These are phyloP conservation scores for Lactifluus volemus DNA, from an alignment of 768 basidiomycete genomes.

Conservation along the genomic window DNA sequence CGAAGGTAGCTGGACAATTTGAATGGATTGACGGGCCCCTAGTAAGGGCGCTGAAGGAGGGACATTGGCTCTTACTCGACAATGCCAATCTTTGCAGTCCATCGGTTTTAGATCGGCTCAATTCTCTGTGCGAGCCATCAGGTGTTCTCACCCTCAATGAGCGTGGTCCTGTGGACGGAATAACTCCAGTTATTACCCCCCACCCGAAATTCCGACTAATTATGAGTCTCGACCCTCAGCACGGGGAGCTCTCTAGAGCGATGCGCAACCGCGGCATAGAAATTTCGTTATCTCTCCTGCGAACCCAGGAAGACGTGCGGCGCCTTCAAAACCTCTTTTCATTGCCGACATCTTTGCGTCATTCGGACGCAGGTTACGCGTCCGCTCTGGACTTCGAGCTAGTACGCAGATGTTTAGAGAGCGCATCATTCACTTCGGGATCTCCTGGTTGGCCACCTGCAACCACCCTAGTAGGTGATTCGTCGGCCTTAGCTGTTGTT, in stretches of 20 bases:
- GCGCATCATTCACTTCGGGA: background rate
- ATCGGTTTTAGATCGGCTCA: slow-evolving; percentile 92
- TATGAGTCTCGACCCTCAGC: slow-evolving; percentile 86
- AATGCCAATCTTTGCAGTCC: slow-evolving; percentile 92
- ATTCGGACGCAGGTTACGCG: background rate
- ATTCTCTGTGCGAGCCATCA: slow-evolving; percentile 86
- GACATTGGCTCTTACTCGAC: slow-evolving; percentile 86
- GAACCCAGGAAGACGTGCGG: slow-evolving; percentile 9
- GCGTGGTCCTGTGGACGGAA: slow-evolving; percentile 72
- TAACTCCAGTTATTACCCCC: slow-evolving; percentile 64
- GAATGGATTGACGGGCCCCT: slow-evolving; percentile 96
- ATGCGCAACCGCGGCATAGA: slow-evolving; percentile 98
- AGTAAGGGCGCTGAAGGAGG: slow-evolving; percentile 73
- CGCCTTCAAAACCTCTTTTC: slow-evolving; percentile 12
- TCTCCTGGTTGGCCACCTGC: background rate
- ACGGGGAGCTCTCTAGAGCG: slow-evolving; percentile 65
- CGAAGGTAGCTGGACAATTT: slow-evolving; percentile 47
- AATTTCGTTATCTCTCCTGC: slow-evolving; percentile 39
- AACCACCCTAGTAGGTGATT: slow-evolving; percentile 1
- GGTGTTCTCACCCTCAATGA: slow-evolving; percentile 84
- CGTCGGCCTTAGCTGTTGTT: background rate
- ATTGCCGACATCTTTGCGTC: background rate
- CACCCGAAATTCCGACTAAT: slow-evolving; percentile 88
- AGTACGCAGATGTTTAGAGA: slow-evolving; percentile 9
- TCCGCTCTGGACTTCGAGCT: slow-evolving; percentile 11